Base-by-base conservation (phyloP, 2,329 filamentous ascomycete species). In the Fusarium sp. region DNA sequence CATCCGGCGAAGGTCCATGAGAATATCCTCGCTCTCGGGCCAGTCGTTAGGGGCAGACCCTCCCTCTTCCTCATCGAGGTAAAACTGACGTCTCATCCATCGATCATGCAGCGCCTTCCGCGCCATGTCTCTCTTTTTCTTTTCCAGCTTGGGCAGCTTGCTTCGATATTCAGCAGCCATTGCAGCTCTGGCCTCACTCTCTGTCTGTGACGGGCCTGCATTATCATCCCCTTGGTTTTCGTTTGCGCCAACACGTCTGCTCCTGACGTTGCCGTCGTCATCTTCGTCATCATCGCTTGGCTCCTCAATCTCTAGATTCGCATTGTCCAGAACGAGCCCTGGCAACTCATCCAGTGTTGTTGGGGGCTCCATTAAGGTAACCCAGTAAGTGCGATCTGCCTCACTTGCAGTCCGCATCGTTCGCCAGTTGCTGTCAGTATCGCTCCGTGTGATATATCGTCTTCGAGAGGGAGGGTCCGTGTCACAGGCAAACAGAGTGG, bases 51-150 rank as follows among this genome's bases (percentile, higher is more conserved):
- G 92, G 2, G 89, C 85, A n/a, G 82, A 80, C 11, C 89, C 88
- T 3, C 94, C 94, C 80, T 97, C 94, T 83, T 97, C 94, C 81
- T 95, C 92, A 66, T 97, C 94, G 1, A 94, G 88, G 77, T 96
- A 97, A 76, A 96, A 97, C 42, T 92, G 90, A 53, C 94, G 88
- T 67, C 93, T 88, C 76, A 89, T 89, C 94, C 94, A 96, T 58
- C 94, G 88, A 62, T 95, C 90, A 75, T 92, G 87, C 38, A 94
- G 84, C 72, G 87, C 86, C 42, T 83, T 84, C 16, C 88, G 84
- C 1, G 88, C 87, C 82, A 84, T 82, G 8, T 83, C 80, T 31
- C 83, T 80, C 29, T 83, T 80, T 20, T 83, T 79, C 66, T 83
- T 84, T 46, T 85, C 82, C 62, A 83, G 79, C 57, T 81, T 82